phyloP scores from a whole-genome alignment of 1,284 basidiomycete species.

The Sporisorium reilianum region DNA sequence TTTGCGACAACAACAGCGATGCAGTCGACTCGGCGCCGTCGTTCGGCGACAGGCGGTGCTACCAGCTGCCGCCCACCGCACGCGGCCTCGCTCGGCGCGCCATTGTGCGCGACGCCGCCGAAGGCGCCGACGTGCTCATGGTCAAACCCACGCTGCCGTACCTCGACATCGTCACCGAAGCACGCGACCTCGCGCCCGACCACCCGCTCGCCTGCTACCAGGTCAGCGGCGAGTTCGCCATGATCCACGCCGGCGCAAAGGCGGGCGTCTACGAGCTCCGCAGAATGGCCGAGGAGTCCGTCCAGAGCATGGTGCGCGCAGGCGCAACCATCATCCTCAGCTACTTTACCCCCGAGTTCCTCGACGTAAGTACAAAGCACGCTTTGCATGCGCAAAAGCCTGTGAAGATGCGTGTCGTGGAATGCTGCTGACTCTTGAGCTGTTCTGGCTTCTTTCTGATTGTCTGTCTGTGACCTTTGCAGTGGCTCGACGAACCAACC shows the following conservation, averaged over 20 bases:
- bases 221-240: slow-evolving; percentile 86
- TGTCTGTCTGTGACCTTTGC: too few species aligned
- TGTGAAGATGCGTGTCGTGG: not conserved
- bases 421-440: not conserved
- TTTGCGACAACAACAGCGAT: slow-evolving; percentile 75
- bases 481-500: slow-evolving; percentile 49
- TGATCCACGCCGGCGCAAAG: slow-evolving; percentile 91
- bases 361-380: slow-evolving; percentile 47
- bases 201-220: slow-evolving; percentile 91
- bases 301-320: slow-evolving; percentile 89
- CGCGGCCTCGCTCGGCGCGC: slow-evolving; percentile 92
- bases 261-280: slow-evolving; percentile 93
- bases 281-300: slow-evolving; percentile 92
- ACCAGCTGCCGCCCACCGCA: slow-evolving; percentile 90
- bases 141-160: slow-evolving; percentile 97
- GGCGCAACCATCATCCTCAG: slow-evolving; percentile 89
- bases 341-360: slow-evolving; percentile 94
- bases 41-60: slow-evolving; percentile 96
- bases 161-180: slow-evolving; percentile 93
- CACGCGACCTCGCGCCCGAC: slow-evolving; percentile 82
- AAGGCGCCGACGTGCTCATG: slow-evolving; percentile 99
- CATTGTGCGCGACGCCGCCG: slow-evolving; percentile 86
- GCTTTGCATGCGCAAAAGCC: not conserved
- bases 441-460: not conserved
- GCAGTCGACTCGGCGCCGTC: slow-evolving; percentile 94